phyloP scores from a whole-genome alignment of 129 eudicot genomes.

The Deinandra increscens region DNA sequence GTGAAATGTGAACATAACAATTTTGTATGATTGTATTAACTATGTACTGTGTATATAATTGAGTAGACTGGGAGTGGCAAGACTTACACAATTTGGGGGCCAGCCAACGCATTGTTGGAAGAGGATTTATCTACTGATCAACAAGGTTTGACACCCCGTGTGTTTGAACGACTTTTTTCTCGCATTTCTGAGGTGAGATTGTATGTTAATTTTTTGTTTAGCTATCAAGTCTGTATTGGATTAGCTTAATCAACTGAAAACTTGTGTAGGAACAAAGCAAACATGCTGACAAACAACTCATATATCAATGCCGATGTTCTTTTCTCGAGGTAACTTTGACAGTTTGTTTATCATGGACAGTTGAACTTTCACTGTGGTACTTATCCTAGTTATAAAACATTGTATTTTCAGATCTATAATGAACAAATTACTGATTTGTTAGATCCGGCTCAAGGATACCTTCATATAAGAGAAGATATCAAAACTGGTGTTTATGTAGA shows the following conservation, averaged over 20 bases:
- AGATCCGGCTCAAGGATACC: slow-evolving; percentile 75
- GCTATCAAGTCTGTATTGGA: not conserved
- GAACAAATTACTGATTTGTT: slow-evolving; percentile 93
- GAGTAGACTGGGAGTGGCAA: slow-evolving; percentile 95
- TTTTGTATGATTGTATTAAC: not conserved
- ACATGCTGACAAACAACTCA: slow-evolving; percentile 66
- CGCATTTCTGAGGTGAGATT: slow-evolving; percentile 72
- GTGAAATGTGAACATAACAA: not conserved
- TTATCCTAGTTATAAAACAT: slow-evolving; percentile 10
- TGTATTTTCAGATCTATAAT: slow-evolving; percentile 65
- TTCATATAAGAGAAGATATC: slow-evolving; percentile 88
- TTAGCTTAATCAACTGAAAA: slow-evolving; percentile 1
- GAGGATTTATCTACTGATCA: slow-evolving; percentile 58
- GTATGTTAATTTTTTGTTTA: not conserved
- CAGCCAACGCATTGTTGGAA: slow-evolving; percentile 75
- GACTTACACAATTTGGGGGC: slow-evolving; percentile 96
- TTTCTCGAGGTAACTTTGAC: slow-evolving; percentile 73
- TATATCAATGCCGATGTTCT: slow-evolving; percentile 91
- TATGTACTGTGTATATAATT: slow-evolving; percentile 33
- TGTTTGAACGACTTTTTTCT: slow-evolving; percentile 65
- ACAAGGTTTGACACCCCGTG: slow-evolving; percentile 94
- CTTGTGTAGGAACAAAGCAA: slow-evolving; percentile 65
- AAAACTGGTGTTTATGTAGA: slow-evolving; percentile 93
- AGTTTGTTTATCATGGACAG: not conserved
- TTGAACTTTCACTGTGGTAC: slow-evolving; percentile 11